phyloP scores from a whole-genome alignment of 2,329 filamentous ascomycete species.

The Arthroderma uncinatum region DNA sequence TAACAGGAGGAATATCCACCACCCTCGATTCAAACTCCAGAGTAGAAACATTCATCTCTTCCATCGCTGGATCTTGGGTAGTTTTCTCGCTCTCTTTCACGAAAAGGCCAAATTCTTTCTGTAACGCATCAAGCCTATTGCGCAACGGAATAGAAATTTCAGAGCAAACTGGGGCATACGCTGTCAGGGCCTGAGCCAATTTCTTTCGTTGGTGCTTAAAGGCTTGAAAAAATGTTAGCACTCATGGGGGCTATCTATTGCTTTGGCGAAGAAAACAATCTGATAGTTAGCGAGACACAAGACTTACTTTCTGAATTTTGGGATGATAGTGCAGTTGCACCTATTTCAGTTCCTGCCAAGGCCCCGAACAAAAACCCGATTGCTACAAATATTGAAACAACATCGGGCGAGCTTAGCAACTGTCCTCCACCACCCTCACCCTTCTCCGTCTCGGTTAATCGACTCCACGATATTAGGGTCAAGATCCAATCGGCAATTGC shows the following conservation, averaged over 20 bases:
- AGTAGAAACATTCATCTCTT: slow-evolving; percentile 34
- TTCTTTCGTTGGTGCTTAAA: slow-evolving; percentile 23
- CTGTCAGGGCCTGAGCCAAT: slow-evolving; percentile 30
- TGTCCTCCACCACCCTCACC: slow-evolving; percentile 15
- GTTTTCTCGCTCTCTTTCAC: slow-evolving; percentile 32
- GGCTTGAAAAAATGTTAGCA: not conserved
- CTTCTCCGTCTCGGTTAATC: slow-evolving; percentile 18
- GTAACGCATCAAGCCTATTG: slow-evolving; percentile 30
- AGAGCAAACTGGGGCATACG: slow-evolving; percentile 32
- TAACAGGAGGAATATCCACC: slow-evolving; percentile 57
- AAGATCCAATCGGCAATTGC: slow-evolving; percentile 31
- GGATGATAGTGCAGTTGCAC: slow-evolving; percentile 27
- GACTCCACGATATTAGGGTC: slow-evolving; percentile 28
- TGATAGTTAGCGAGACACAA: not conserved
- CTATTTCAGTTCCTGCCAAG: slow-evolving; percentile 28
- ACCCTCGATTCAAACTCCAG: slow-evolving; percentile 45
- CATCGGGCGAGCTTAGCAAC: slow-evolving; percentile 24
- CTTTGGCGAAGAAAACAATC: not conserved
- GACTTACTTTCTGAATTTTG: slow-evolving; percentile 26
- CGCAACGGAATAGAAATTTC: slow-evolving; percentile 31
- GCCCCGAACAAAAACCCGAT: slow-evolving; percentile 33
- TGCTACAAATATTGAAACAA: slow-evolving; percentile 31
- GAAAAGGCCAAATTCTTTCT: slow-evolving; percentile 34
- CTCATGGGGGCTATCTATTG: not conserved
- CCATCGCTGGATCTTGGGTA: slow-evolving; percentile 35